Base-by-base conservation (phyloP, 257 asterid species). In the Salvia miltiorrhiza region DNA sequence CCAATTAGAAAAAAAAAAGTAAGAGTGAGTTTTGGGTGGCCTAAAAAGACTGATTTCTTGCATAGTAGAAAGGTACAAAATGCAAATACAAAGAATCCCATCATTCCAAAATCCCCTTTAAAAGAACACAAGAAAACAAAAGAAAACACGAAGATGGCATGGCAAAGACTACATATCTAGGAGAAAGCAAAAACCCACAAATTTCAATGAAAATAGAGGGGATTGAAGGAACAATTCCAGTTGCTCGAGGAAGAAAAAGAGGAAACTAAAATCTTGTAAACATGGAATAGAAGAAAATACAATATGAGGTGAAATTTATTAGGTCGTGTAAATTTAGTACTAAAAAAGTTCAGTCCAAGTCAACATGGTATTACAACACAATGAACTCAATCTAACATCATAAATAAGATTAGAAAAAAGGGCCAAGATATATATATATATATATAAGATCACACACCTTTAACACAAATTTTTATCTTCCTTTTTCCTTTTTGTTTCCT, bases 241-340 rank as follows among this genome's bases (percentile, higher is more conserved):
- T 85, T 83, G 95, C 92, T 90, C 95, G 97, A 90, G 95, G 93
- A 90, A 70, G 88, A 82, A 87, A 85, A 77, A 56, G 58, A 59
- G 95, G 88, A 76, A 80, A 37, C 10, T 5, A 37, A 37, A 37
- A 37, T 37, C 11, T 37, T 37, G 41, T 37, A 37, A 37, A 37
- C 41, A 37, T 37, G 10, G 10, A 5, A 2, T 30, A 4, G 35
- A 37, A 37, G 41, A 37, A 37, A 37, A 37, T 7, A 37, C 41
- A 37, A 33, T 33, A 33, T 7, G 9, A 33, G 39, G 39, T 33
- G 39, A 33, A 7, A 7, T 33, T 37, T 30, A 30, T 30, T 2
- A 30, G 35, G 35, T 30, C 20, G 37, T 35, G 33, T 12, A 10
- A 40, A 1, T 35, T 39, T 19, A 20, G 35, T 33, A 49, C 21